Evolutionary conservation across 352 stramenopile genomes (phyloP), one percentile per base, ranked within the genome.

Genomic region (Phytophthora agathidicida): DNA sequence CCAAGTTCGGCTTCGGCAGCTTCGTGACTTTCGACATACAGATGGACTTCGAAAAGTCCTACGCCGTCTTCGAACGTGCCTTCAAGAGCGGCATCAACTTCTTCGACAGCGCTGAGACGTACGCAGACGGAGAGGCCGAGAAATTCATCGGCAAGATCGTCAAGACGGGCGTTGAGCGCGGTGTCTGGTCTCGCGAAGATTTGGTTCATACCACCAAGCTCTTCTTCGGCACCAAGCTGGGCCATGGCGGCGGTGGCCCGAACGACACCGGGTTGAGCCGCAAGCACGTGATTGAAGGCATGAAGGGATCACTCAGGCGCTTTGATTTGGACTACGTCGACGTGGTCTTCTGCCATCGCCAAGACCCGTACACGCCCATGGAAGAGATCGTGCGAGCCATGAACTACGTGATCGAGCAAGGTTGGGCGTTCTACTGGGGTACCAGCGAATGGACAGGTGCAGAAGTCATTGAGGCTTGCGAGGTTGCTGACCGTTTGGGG

Each of bases 311-410:
- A 19, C 54, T 91, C 19, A 73, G 81, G 57, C 71, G 78, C 22
- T 65, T 89, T 14, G 73, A 58, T 20, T 39, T 76, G 36, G 67
- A 83, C 36, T 86, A 86, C 45, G 77, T 91, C 1, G 81, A 91
- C 41, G 35, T 91, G 9, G 67, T 88, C 38, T 91, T 88, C 45
- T 83, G 75, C 49, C 80, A 91, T 39, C 79, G 81, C 17, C 70
- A 80, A 35, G 81, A 91, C 32, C 74, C 79, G 10, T 65, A 60
- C 41, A 87, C 72, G 1, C 76, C 81, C 1, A 89, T 89, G 43
- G 80, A 89, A 58, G 83, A 90, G 52, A 85, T 65, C 8, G 68
- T 83, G 43, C 77, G 77, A 14, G 76, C 77, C n/a, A 91, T 93
- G 77, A 88, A 76, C 58, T 80, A 81, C 45, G 37, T 93, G 4